Evolutionary conservation across 2,329 filamentous ascomycete genomes (phyloP), one percentile per base, ranked within the genome.

Genomic region (Pseudocercospora fuligena): DNA sequence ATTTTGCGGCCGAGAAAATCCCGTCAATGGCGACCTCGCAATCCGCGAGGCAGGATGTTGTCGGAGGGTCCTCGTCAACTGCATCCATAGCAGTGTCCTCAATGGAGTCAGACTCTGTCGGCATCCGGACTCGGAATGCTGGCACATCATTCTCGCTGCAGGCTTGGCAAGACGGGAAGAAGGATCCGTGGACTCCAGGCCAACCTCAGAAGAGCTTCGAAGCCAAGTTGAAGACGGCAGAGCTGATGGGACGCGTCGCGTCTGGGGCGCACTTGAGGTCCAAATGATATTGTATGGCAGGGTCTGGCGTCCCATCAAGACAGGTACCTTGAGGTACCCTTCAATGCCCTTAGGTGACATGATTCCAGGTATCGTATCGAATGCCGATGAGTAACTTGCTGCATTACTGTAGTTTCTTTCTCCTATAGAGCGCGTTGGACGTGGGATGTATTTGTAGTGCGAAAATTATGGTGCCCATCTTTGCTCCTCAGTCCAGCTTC

Each of bases 111-210:
- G 29, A 8, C 29, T 31, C 29, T 31, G 31, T 33, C 31, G 31
- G 31, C 31, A 12, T 33, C 2, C 31, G 31, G 31, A 14, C 31
- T 33, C 31, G 31, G 12, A 33, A 12, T 33, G 11, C 31, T 12
- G 31, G 31, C 31, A 33, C 31, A 12, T 14, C 61, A 33, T 63
- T 14, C 8, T 53, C 21, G 21, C 49, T 53, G 12, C 49, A 53
- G 16, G 49, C 19, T 27, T 53, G 49, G 49, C 49, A 8, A 27
- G 19, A n/a, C 14, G 12, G 27, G 8, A 25, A 23, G 49, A 19
- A 29, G 25, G 53, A 57, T 57, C 54, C 54, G 19, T 57, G 54
- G 54, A 12, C n/a, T 21, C 16, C 27, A 29, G 54, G 54, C 54
- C 54, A 36, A 29, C 16, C 54, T 29, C 27, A 29, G n/a, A 29